phyloP scores from a whole-genome alignment of 1,284 basidiomycete genomes.

The Ceratobasidium sp. region DNA sequence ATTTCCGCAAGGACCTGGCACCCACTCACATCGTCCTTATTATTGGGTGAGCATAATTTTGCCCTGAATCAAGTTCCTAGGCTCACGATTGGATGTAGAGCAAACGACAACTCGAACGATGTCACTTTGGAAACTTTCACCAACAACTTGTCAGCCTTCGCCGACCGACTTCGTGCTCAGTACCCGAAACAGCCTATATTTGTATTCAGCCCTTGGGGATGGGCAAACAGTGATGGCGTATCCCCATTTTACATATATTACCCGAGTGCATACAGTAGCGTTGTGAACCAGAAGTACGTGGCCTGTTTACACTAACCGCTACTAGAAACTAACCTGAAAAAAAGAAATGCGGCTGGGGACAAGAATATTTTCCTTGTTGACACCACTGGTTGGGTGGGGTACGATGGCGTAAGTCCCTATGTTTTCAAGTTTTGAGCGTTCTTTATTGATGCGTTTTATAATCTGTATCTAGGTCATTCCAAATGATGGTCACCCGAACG shows the following conservation, averaged over 20 bases:
- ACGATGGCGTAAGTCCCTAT: constrained; percentile 57
- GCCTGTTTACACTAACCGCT: neutral
- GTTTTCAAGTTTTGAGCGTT: constrained; percentile 17
- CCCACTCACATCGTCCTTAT: constrained; percentile 66
- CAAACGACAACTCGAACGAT: constrained; percentile 51
- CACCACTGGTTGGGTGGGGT: constrained; percentile 67
- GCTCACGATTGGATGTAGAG: constrained; percentile 49
- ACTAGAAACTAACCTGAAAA: neutral
- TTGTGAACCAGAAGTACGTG: constrained; percentile 59
- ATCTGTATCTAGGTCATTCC: constrained; percentile 47
- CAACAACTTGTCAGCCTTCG: constrained; percentile 63
- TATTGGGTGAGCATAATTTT: constrained; percentile 59
- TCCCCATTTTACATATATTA: constrained; percentile 61
- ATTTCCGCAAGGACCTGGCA: constrained; percentile 62
- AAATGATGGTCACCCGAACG: constrained; percentile 63
- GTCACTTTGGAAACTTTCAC: constrained; percentile 58
- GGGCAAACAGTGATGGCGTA: constrained; percentile 62
- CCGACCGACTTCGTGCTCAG: constrained; percentile 58
- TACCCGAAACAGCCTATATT: constrained; percentile 63
- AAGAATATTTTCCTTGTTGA: constrained; percentile 64
- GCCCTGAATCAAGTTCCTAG: neutral
- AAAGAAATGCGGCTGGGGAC: constrained; percentile 59
- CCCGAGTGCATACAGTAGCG: constrained; percentile 59
- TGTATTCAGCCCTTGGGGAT: constrained; percentile 68
- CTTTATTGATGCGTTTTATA: neutral